phyloP scores from a whole-genome alignment of 1,284 basidiomycete species.

The Leccinum holopus region DNA sequence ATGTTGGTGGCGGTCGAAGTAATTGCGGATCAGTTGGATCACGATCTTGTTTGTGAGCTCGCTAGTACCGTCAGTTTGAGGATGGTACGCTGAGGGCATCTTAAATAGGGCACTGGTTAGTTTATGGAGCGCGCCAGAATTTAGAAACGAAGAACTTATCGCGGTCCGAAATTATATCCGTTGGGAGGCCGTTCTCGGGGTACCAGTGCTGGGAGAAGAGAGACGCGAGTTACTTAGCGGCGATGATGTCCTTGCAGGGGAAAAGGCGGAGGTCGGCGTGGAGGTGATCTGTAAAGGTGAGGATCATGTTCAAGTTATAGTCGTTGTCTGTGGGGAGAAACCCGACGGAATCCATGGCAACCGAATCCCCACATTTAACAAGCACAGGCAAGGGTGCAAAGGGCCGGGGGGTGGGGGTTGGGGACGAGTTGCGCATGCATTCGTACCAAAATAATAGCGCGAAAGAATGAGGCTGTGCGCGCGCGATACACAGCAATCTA shows the following conservation, averaged over 20 bases:
- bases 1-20: neutral
- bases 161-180: constrained; percentile 26
- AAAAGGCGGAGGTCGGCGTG: constrained; percentile 39
- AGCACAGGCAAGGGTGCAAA: neutral
- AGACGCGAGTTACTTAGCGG: constrained; percentile 31
- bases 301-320: constrained; percentile 29
- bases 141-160: constrained; percentile 29
- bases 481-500: too few species aligned
- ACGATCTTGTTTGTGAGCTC: neutral
- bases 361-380: neutral
- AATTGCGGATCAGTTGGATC: neutral
- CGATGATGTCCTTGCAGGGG: constrained; percentile 27
- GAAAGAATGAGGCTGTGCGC: too few species aligned
- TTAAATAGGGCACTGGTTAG: constrained; percentile 34
- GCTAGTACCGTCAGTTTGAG: constrained; percentile 35
- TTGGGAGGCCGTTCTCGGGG: constrained; percentile 34
- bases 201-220: constrained; percentile 31
- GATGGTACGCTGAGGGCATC: constrained; percentile 40
- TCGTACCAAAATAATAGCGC: neutral
- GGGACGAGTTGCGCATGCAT: neutral
- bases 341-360: constrained; percentile 36
- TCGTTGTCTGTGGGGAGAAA: constrained; percentile 33
- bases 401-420: neutral
- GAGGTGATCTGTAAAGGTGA: constrained; percentile 42
- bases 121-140: constrained; percentile 30